Base-by-base conservation (phyloP, 371 early-diverging fungal genomes). In the Mortierella sp. region DNA sequence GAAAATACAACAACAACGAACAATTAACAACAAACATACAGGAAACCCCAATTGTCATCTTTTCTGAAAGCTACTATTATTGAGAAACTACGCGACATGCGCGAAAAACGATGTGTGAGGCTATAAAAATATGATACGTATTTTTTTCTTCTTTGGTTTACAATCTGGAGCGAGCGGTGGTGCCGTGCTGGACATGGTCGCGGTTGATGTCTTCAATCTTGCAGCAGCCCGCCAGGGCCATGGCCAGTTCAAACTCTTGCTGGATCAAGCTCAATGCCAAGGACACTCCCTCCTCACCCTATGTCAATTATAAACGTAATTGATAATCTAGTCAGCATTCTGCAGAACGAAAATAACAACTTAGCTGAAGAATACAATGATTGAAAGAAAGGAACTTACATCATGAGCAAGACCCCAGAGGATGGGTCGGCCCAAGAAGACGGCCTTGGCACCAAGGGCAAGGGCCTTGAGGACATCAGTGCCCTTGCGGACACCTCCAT, bases 381-480 rank as follows among this genome's bases (percentile, higher is more conserved):
- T 55, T 3, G 16, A 71, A 29, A 38, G 11, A 43, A 70, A 48
- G 2, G 35, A 14, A 49, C 81, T 75, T 80, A 84, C 84, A 75
- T 88, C 87, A 55, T 88, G 87, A 27, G 86, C 83, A 82, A 94
- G 86, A 0, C 91, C 94, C 83, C 88, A 97, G 72, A 92, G 91
- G 78, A 87, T 81, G 24, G 99, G 99, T 44, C 99, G 91, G 10
- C 98, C 99, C 77, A 98, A 91, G 72, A 97, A 97, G 55, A 98
- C 98, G n/a, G 96, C 98, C 71, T 93, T 93, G 2, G 99, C 99
- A 35, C 99, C 99, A 29, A 98, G 88, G 1, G 98, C 98, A 77
- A 98, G 89, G 1, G 98, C 98, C 90, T 98, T 98, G 89, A 97
- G 91, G 32, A 98, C 94, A 89, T 98, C 98, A 24, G 95, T 91